Evolutionary conservation across 352 stramenopile species (phyloP).

Genomic region (Pythium phragmiticola): DNA sequence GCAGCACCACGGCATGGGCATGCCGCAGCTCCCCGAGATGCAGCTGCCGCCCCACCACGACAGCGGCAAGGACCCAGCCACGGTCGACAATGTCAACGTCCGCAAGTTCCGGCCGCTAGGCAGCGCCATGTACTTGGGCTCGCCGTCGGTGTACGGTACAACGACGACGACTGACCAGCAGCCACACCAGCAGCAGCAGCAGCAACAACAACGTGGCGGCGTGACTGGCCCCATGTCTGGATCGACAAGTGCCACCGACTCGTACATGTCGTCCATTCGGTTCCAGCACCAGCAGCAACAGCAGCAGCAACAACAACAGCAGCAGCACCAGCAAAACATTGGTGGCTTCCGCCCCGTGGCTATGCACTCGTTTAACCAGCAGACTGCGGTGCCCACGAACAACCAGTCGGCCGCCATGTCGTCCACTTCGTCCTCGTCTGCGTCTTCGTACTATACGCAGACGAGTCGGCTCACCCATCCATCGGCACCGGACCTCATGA

Average conservation of each 20-base stretch:
- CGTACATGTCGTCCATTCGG: slow-evolving; percentile 26
- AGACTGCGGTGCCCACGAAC: neutral
- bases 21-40: slow-evolving; percentile 27
- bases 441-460: slow-evolving; percentile 18
- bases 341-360: slow-evolving; percentile 17
- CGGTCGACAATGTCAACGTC: neutral
- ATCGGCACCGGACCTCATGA: slow-evolving; percentile 19
- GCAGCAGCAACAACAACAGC: slow-evolving; percentile 18
- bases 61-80: slow-evolving; percentile 11
- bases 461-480: slow-evolving; percentile 8
- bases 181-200: too few relatives aligned
- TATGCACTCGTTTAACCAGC: slow-evolving; percentile 22
- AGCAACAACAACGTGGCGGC: neutral
- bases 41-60: slow-evolving; percentile 26
- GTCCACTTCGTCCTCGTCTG: slow-evolving; percentile 8
- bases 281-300: slow-evolving; percentile 25
- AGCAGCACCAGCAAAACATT: slow-evolving; percentile 22
- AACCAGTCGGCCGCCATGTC: neutral
- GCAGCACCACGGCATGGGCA: slow-evolving; percentile 17
- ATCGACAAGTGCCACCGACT: slow-evolving; percentile 3
- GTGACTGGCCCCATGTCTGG: neutral
- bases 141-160: slow-evolving; percentile 14
- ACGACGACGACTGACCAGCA: neutral
- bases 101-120: slow-evolving; percentile 27
- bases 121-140: slow-evolving; percentile 21